Conservation (phyloP, 2,329 filamentous ascomycete genomes). For the Botrytis galanthina region DNA sequence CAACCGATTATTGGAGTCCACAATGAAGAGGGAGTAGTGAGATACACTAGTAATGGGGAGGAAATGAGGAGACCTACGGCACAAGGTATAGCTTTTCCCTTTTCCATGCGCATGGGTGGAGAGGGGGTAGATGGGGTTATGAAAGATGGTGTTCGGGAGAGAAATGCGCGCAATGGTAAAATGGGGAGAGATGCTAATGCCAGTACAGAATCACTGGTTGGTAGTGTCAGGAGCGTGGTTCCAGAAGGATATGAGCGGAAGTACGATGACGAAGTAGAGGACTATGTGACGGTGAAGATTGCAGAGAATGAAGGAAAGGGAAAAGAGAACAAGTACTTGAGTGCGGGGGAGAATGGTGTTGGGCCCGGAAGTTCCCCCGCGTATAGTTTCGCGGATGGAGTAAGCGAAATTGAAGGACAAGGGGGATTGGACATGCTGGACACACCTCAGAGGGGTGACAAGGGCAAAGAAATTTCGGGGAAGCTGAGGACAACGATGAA, state of each 20-base stretch:
- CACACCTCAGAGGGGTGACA: background rate
- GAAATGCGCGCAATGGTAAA: background rate
- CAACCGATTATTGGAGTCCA: background rate
- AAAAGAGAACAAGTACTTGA: background rate
- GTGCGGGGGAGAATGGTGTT: no score
- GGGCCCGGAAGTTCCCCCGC: background rate
- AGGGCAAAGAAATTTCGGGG: background rate
- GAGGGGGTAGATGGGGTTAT: slow-evolving; percentile 2
- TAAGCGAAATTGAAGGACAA: background rate
- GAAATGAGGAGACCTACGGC: slow-evolving; percentile 10
- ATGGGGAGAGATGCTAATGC: background rate
- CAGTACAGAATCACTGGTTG: slow-evolving; percentile 1
- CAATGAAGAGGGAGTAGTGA: background rate
- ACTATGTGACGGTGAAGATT: background rate
- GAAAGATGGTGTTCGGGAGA: slow-evolving; percentile 5
- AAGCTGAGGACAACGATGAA: background rate
- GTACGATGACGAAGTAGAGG: background rate
- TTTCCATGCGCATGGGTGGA: slow-evolving; percentile 6
- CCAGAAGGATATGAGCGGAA: background rate
- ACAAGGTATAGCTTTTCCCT: slow-evolving; percentile 6
- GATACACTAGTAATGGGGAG: background rate
- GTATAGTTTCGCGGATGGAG: background rate
- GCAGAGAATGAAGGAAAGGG: background rate
- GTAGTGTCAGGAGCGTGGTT: background rate
- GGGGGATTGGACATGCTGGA: background rate